These are phyloP conservation scores for Termitomyces sp. DNA, from an alignment of 768 basidiomycete genomes.

Conservation along the genomic window DNA sequence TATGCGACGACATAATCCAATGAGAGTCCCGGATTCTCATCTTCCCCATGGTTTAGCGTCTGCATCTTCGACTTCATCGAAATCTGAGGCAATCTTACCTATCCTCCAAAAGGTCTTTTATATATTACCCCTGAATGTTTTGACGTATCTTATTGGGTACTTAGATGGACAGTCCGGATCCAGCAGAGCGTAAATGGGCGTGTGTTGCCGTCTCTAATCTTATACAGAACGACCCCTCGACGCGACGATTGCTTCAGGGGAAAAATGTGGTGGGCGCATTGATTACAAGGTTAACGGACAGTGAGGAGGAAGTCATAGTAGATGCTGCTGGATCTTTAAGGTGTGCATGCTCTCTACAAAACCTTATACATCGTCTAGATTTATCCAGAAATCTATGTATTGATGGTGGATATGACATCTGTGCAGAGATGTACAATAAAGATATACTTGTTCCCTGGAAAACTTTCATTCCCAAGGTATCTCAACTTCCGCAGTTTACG, in stretches of 20 bases:
- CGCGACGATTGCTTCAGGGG: slow-evolving; percentile 81
- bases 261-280: slow-evolving; percentile 86
- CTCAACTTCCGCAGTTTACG: slow-evolving; percentile 1
- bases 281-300: slow-evolving; percentile 83
- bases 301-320: slow-evolving; percentile 84
- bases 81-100: slow-evolving; percentile 75
- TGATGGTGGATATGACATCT: slow-evolving; percentile 93
- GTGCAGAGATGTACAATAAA: slow-evolving; percentile 97
- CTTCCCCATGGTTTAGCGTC: slow-evolving; percentile 76
- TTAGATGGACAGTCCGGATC: slow-evolving; percentile 74
- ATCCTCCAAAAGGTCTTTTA: slow-evolving; percentile 78
- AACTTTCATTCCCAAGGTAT: slow-evolving; percentile 74
- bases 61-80: slow-evolving; percentile 67
- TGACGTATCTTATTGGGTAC: background rate
- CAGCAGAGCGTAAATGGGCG: slow-evolving; percentile 87
- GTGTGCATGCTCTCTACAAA: slow-evolving; percentile 34
- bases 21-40: slow-evolving; percentile 92
- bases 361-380: background rate
- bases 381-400: slow-evolving; percentile 81
- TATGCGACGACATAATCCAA: slow-evolving; percentile 87
- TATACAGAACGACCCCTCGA: slow-evolving; percentile 93
- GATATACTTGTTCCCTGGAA: slow-evolving; percentile 76
- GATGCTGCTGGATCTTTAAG: slow-evolving; percentile 87
- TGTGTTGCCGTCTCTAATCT: slow-evolving; percentile 95
- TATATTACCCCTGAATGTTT: background rate